phyloP scores from a whole-genome alignment of 2,329 filamentous ascomycete genomes.

The Diplodia seriata region DNA sequence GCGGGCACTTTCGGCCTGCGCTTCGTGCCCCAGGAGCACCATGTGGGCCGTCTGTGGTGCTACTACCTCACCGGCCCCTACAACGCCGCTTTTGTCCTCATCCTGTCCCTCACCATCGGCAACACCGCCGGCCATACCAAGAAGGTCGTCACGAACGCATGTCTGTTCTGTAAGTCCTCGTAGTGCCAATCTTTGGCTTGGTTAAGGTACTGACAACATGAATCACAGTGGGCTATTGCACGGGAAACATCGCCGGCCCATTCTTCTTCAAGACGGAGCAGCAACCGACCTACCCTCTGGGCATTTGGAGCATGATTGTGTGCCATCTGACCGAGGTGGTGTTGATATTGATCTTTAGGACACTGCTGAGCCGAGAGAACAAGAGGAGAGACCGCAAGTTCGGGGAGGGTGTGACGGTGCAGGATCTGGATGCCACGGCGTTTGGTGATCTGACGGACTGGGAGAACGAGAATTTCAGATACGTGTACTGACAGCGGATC shows the following conservation, averaged over 20 bases:
- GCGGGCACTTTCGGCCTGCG: slow-evolving; percentile 65
- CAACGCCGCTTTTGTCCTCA: slow-evolving; percentile 61
- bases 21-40: slow-evolving; percentile 58
- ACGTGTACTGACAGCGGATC: slow-evolving; percentile 38
- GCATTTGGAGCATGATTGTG: slow-evolving; percentile 65
- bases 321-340: slow-evolving; percentile 60
- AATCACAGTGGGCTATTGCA: slow-evolving; percentile 59
- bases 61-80: slow-evolving; percentile 64
- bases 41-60: slow-evolving; percentile 63
- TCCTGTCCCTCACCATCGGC: slow-evolving; percentile 58
- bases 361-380: slow-evolving; percentile 59
- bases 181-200: neutral
- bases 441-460: slow-evolving; percentile 34
- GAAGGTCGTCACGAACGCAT: slow-evolving; percentile 67
- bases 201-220: neutral
- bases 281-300: slow-evolving; percentile 57
- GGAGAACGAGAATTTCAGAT: slow-evolving; percentile 39
- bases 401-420: slow-evolving; percentile 54
- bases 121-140: slow-evolving; percentile 51
- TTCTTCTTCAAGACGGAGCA: slow-evolving; percentile 68
- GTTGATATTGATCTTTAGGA: slow-evolving; percentile 55
- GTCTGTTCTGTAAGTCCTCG: slow-evolving; percentile 55
- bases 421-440: slow-evolving; percentile 46
- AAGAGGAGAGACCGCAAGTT: slow-evolving; percentile 57
- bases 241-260: slow-evolving; percentile 67